Base-by-base conservation (phyloP, 1,284 basidiomycete genomes). In the Coniferiporia sulphurascens region DNA sequence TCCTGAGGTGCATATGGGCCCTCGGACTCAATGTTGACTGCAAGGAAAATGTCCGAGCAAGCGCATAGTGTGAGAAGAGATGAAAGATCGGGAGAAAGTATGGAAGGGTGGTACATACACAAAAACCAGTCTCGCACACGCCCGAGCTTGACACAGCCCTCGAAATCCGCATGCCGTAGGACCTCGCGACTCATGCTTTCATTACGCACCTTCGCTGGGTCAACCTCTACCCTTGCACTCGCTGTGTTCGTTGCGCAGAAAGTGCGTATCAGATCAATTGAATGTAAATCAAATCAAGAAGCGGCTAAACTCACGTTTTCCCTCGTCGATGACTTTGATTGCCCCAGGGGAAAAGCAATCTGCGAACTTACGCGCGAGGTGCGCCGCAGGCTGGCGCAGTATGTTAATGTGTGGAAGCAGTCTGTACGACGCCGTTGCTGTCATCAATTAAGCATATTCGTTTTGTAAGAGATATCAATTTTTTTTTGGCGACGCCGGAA, bases 111-210 rank as follows among this genome's bases (percentile, higher is more conserved):
- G 13, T 15, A 78, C 84, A 63, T 66, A 95, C 95, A 98, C 62
- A 99, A 82, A 72, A 98, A 99, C 75, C 91, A 91, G 76, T 99
- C 95, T 56, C 95, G 78, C 54, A 98, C 86, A 9, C 97, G 80
- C 52, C 87, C 86, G 48, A 99, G 80, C 70, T 92, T 83, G 13
- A 97, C 93, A 61, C 82, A 85, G 53, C 86, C 93, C 55, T 87
- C 83, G 66, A 99, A 98, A 71, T 99, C 95, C 1, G 89, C 84
- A 72, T 98, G 91, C 60, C 96, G 82, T 50, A 98, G 79, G 1
- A 96, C 95, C 72, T 99, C 96, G 51, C 97, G 80, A 65, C 88
- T 93, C 67, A 99, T 92, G 1, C 88, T 93, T 71, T 99, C 97
- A 62, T 87, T 87, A 34, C 96, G 81, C 21, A 95, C 81, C 22